Base-by-base conservation (phyloP, 148 eudicot species). In the Rhododendron henanense region DNA sequence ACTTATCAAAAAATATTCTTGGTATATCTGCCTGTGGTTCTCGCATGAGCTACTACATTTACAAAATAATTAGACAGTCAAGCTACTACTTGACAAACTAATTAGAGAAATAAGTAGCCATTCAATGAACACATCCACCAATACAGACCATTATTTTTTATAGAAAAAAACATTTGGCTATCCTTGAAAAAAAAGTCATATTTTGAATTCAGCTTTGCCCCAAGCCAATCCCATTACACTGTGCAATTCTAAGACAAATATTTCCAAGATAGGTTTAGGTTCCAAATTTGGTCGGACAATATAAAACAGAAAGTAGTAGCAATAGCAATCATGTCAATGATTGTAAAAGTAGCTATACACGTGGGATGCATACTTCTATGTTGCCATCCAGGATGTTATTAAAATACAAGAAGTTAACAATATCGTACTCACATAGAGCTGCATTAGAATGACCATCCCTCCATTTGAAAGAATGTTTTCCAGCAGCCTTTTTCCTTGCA, bases 381-480 rank as follows among this genome's bases (percentile, higher is more conserved):
- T 55, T 53, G 81, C 67, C 51, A 19, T 84, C 45, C 31, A 50
- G 35, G 82, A 18, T 35, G 53, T 41, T 48, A 83, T 15, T 50
- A 25, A 41, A 71, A 14, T 15, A 61, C 8, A 25, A 65, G 83
- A 25, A 37, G 33, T n/a, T 10, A 18, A 53, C 41, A 79, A 65
- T 19, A 61, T 44, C 25, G 79, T 50, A 87, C 96, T 92, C 86
- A 94, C 96, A 65, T 84, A 92, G 85, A 83, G 85, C 84, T 48
- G 96, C 86, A 87, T 74, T 90, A 78, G 94, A 77, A 90, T 93
- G 90, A 73, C 95, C 98, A 55, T 95, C 98, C 84, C 83, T 95
- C 98, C 96, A 94, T 88, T 94, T 95, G 88, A 95, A 95, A 14
- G 99, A 92, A 86, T 92, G 90, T 85, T 89, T 96, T 57, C 86